Evolutionary conservation across 2,329 filamentous ascomycete species (phyloP), one percentile per base, ranked within the genome.

Genomic region (Pyrenochaeta sp.): DNA sequence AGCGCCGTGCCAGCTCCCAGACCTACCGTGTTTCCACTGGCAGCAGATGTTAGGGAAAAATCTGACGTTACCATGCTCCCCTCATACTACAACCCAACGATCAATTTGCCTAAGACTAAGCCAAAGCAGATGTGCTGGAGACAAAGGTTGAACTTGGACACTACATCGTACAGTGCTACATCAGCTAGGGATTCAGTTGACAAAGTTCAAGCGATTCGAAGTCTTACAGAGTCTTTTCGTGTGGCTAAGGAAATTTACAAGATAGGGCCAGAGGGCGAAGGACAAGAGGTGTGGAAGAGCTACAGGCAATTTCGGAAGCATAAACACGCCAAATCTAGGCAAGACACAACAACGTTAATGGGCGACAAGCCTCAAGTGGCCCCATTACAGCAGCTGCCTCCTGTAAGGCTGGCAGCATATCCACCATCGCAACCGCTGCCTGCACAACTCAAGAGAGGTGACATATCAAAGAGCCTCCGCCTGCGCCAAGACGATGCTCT

Each of bases 231-330:
- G n/a, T 42, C 33, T 15, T 61, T 53, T 29, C 55, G 49, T 18
- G 45, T 42, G 5, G 60, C 57, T 10, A 65, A 56, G 41, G 53
- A 56, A 1, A 66, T 71, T 18, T 71, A 71, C 36, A 21, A 53
- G 10, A 29, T 43, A 15, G 66, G 68, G 0, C 68, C 67, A 12
- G 32, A 64, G 45, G 67, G 67, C n/a, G 70, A 73, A 58, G 63
- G 63, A 3, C 61, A 70, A 20, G 51, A 64, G 15, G 37, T 68
- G 12, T 67, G 64, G 65, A 53, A 48, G 40, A 54, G 52, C 11
- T 55, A 66, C 7, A 56, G 55, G 42, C 41, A 37, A 30, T 40
- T 42, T 30, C 52, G 58, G 2, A 57, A 49, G 10, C 27, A 54
- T 21, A 42, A 17, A 7, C 21, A 42, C 6, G 23, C 11, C 17